Conservation (phyloP, 305 asterid genomes). For the Fraxinus nigra region DNA sequence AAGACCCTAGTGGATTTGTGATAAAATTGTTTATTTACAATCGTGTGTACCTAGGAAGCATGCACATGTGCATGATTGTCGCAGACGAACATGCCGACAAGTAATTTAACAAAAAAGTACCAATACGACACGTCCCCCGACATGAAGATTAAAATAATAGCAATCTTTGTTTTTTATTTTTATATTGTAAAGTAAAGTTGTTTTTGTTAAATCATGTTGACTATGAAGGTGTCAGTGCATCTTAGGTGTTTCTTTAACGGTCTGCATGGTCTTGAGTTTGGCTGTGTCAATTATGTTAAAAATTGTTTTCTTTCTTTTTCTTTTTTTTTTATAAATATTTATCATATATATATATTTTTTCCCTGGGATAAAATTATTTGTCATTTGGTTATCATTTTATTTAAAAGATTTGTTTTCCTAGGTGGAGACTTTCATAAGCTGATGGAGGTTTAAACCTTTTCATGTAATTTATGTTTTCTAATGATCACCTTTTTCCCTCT, state of each 20-base stretch:
- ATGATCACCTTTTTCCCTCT: background rate
- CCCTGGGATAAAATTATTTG: background rate
- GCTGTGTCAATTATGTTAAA: background rate
- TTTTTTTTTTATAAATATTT: background rate
- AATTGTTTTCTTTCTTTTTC: background rate
- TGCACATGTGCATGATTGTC: background rate
- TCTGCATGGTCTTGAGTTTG: slow-evolving; percentile 9
- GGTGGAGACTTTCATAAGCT: background rate
- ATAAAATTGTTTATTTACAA: background rate
- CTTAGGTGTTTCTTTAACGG: background rate
- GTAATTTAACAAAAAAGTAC: background rate
- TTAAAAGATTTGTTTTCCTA: background rate
- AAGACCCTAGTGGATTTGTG: background rate
- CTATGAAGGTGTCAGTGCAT: background rate
- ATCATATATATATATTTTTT: background rate
- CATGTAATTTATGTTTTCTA: background rate
- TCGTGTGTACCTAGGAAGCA: background rate
- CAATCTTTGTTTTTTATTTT: background rate
- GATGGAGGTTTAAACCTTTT: background rate
- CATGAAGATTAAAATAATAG: background rate
- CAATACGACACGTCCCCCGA: background rate
- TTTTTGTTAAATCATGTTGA: background rate
- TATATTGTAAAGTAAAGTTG: background rate
- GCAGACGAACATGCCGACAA: background rate
- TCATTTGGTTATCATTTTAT: background rate